phyloP scores from a whole-genome alignment of 352 stramenopile genomes.

The Phytophthora multivora region DNA sequence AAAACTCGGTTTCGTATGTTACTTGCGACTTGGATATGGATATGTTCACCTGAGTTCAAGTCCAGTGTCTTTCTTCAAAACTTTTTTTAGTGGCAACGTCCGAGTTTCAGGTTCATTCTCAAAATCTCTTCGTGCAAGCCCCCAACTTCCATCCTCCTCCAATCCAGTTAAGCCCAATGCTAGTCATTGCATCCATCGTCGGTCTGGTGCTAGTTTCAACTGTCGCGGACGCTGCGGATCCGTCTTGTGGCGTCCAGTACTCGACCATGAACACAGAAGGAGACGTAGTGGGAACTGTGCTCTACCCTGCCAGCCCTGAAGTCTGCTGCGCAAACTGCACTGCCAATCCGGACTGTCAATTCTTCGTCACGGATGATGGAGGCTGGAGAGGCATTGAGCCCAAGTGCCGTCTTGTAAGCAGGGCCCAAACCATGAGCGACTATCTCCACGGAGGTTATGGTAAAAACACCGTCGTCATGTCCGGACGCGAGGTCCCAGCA shows the following conservation, averaged over 20 bases:
- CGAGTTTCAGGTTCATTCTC: constrained; percentile 4
- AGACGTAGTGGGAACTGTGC: constrained; percentile 20
- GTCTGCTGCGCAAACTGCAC: constrained; percentile 27
- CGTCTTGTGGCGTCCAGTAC: constrained; percentile 25
- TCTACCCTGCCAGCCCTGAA: constrained; percentile 23
- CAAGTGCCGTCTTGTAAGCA: constrained; percentile 25
- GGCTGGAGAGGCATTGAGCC: constrained; percentile 24
- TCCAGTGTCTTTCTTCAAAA: constrained; percentile 6
- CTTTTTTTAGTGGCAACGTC: not conserved
- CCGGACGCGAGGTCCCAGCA: constrained; percentile 16
- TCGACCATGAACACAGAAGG: constrained; percentile 18
- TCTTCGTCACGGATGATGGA: constrained; percentile 29
- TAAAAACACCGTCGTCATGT: constrained; percentile 27
- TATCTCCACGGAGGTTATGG: constrained; percentile 9
- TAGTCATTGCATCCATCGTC: not conserved
- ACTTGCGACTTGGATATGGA: not conserved
- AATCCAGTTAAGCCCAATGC: constrained; percentile 1
- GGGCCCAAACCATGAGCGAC: constrained; percentile 21
- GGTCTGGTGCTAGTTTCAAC: not conserved
- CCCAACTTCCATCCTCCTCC: not conserved
- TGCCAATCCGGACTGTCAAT: constrained; percentile 21
- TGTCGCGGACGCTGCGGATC: constrained; percentile 9
- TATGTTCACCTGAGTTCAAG: not conserved
- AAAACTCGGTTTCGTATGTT: constrained; percentile 4
- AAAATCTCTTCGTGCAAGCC: constrained; percentile 8